Conservation (phyloP, 371 early-diverging fungal species). For the Mucor piriformis region DNA sequence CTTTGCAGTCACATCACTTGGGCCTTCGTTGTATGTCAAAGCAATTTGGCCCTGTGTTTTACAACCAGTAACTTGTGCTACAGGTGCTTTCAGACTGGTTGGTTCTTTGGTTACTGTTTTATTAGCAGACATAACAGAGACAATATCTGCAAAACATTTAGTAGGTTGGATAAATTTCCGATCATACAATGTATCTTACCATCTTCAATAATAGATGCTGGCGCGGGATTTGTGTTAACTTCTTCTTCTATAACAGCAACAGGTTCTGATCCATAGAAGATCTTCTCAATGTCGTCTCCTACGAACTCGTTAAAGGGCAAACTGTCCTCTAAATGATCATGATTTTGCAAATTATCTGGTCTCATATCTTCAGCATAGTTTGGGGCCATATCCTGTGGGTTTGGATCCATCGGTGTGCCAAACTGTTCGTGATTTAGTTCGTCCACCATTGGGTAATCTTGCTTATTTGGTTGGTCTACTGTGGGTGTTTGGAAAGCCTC, state of each 20-base stretch:
- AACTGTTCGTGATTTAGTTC: too few species aligned
- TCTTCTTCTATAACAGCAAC: not conserved
- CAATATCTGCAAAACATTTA: not conserved
- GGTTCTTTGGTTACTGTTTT: not conserved
- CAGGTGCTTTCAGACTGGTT: slow-evolving; percentile 10
- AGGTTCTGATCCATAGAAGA: not conserved
- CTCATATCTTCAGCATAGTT: too few species aligned
- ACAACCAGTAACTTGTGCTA: slow-evolving; percentile 25
- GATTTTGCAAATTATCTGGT: too few species aligned
- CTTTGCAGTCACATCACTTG: slow-evolving; percentile 63
- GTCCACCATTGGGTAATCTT: not conserved
- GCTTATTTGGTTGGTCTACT: not conserved
- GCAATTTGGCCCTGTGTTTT: slow-evolving; percentile 57
- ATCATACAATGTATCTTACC: not conserved
- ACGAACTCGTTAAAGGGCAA: too few species aligned
- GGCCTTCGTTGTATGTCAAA: slow-evolving; percentile 63
- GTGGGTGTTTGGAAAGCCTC: not conserved
- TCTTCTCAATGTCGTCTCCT: too few species aligned
- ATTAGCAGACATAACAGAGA: not conserved
- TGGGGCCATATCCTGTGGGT: too few species aligned
- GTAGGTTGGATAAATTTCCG: not conserved
- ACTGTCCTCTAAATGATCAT: too few species aligned
- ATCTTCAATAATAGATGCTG: too few species aligned
- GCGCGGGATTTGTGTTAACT: too few species aligned
- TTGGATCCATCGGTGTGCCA: too few species aligned